Percentiles rank a stretch among this genome's conserved stretches.
Conservation (phyloP, 1,284 basidiomycete genomes). For the Xerocomus amazonicus region DNA sequence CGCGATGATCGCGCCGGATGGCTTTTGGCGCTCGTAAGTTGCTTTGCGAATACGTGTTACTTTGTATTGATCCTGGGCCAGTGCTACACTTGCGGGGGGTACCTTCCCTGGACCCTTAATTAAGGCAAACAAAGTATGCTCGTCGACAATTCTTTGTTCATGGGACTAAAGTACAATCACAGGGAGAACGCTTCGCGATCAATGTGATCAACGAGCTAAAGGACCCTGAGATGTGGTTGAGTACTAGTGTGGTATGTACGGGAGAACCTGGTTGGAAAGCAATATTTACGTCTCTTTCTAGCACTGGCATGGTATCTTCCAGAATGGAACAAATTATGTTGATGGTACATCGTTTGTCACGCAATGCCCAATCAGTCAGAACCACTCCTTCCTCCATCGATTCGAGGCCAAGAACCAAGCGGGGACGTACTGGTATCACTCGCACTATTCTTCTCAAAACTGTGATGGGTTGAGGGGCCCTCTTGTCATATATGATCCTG, state of each 20-base stretch:
- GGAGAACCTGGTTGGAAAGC: constrained; percentile 20
- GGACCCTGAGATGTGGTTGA: constrained; percentile 30
- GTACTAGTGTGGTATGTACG: constrained; percentile 31
- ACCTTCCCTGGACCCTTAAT: constrained; percentile 39
- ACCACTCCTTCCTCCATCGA: constrained; percentile 37
- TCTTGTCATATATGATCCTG: constrained; percentile 34
- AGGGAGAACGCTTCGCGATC: constrained; percentile 25
- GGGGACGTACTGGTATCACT: constrained; percentile 43
- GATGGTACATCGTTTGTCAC: constrained; percentile 35
- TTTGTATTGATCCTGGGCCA: constrained; percentile 6
- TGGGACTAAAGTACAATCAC: constrained; percentile 36
- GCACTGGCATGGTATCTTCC: constrained; percentile 38
- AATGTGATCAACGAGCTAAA: constrained; percentile 32
- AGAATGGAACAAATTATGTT: constrained; percentile 24
- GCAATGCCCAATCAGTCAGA: constrained; percentile 45
- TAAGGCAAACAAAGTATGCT: constrained; percentile 29
- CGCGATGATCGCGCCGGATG: constrained; percentile 38
- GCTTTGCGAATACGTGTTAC: background rate
- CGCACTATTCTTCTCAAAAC: constrained; percentile 33
- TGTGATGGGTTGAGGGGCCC: constrained; percentile 30
- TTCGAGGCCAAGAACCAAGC: constrained; percentile 31
- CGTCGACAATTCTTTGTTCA: background rate
- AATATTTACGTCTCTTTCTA: constrained; percentile 24
- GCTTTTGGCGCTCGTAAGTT: constrained; percentile 36
- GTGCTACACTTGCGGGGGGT: constrained; percentile 27